These are phyloP conservation scores for Xylariaceae sp. DNA, from an alignment of 2,329 filamentous ascomycete genomes.

Conservation along the genomic window DNA sequence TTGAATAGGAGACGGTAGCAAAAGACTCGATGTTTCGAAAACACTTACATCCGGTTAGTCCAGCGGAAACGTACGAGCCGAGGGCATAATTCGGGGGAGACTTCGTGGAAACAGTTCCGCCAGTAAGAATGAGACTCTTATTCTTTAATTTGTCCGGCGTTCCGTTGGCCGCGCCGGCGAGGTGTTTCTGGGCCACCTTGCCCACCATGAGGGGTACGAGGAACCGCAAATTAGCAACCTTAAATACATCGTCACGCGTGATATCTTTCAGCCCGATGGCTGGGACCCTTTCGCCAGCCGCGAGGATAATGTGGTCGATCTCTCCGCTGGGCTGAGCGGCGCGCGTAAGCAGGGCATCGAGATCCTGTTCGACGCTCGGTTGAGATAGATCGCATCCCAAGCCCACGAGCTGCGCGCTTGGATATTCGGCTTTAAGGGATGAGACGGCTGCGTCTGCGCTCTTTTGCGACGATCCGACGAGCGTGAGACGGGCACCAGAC, in stretches of 20 bases:
- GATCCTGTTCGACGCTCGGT: conserved; percentile 23
- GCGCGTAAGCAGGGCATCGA: conserved; percentile 24
- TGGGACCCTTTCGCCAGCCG: conserved; percentile 32
- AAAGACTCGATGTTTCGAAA: not conserved
- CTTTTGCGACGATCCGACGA: conserved; percentile 23
- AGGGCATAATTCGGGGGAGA: conserved; percentile 24
- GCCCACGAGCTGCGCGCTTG: conserved; percentile 14
- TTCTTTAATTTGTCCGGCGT: not conserved
- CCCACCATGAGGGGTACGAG: conserved; percentile 34
- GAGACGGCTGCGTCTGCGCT: conserved; percentile 23
- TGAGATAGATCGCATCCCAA: conserved; percentile 26
- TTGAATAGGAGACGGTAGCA: too few relatives aligned
- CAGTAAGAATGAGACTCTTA: conserved; percentile 27
- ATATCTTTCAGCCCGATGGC: conserved; percentile 23
- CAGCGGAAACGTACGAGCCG: conserved; percentile 24
- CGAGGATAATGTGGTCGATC: conserved; percentile 32
- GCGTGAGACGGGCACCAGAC: conserved; percentile 26
- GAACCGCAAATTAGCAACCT: conserved; percentile 32
- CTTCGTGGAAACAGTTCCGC: conserved; percentile 26
- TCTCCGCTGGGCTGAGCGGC: conserved; percentile 8
- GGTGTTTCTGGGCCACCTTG: conserved; percentile 32
- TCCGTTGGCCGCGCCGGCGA: conserved; percentile 21
- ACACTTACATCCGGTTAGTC: conserved; percentile 21
- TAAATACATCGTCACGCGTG: conserved; percentile 26
- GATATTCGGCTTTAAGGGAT: conserved; percentile 22